These are phyloP conservation scores for Podaxis mareebaensis DNA, from an alignment of 768 basidiomycete species.

Conservation along the genomic window DNA sequence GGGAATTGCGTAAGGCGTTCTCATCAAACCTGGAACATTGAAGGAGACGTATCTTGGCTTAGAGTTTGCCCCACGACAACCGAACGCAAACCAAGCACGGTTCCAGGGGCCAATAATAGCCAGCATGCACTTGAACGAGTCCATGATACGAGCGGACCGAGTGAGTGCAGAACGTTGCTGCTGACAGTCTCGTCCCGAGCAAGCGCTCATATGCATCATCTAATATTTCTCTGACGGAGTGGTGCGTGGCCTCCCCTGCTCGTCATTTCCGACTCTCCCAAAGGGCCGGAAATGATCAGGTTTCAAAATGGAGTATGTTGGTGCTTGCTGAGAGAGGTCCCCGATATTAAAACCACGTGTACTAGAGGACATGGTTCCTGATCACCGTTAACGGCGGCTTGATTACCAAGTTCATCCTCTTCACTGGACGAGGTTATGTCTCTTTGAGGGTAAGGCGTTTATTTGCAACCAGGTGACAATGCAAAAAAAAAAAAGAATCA, in stretches of 20 bases:
- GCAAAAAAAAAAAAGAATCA: not conserved
- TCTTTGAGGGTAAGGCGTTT: not conserved
- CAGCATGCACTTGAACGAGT: not conserved
- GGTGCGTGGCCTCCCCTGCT: not conserved
- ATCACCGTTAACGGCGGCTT: slow-evolving; percentile 16
- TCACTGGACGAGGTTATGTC: not conserved
- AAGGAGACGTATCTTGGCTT: slow-evolving; percentile 3
- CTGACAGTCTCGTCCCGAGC: not conserved
- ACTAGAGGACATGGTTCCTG: slow-evolving; percentile 19
- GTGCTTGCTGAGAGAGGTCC: not conserved
- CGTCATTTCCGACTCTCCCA: slow-evolving; percentile 15
- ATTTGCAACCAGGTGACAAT: not conserved
- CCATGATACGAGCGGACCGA: not conserved
- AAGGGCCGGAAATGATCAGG: slow-evolving; percentile 2
- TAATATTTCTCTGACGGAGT: not conserved
- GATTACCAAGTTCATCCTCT: not conserved
- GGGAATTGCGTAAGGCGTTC: not conserved
- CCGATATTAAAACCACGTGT: slow-evolving; percentile 16
- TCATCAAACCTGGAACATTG: slow-evolving; percentile 1
- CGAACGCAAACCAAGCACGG: slow-evolving; percentile 8
- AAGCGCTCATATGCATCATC: slow-evolving; percentile 4
- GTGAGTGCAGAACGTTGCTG: not conserved
- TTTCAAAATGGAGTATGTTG: slow-evolving; percentile 5
- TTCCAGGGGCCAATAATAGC: slow-evolving; percentile 1
- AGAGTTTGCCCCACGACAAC: slow-evolving; percentile 1